Evolutionary conservation across 1,284 basidiomycete species (phyloP), one percentile per base, ranked within the genome.

Genomic region (Cutaneotrichosporon sp.): DNA sequence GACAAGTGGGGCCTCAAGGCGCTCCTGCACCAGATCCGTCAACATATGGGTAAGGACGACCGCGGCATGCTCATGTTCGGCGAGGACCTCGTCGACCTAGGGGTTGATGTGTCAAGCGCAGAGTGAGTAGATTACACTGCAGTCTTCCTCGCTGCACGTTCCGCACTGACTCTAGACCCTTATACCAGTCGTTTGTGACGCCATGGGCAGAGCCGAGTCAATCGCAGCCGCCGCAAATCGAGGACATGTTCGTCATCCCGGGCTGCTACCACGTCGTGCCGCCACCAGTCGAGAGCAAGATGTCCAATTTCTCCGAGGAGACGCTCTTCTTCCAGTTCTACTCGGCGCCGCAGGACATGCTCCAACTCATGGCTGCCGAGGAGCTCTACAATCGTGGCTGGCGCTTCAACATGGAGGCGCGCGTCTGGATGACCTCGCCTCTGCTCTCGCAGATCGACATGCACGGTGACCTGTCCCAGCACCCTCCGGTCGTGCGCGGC

Each of bases 321-420:
- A 98, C 96, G 32, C 82, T 99, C 46, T 98, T 99, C 82, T 97
- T 93, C 85, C 96, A 97, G 87, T 99, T 99, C 84, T 99, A 99
- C 83, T 89, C 92, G 65, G 89, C 88, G 79, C 93, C 96, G 62
- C 84, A 92, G 73, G 96, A 99, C 81, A 88, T 90, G 36, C 83
- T 97, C 68, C 96, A 99, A 80, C 72, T 81, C 51, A 94, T 98
- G 81, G 87, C 95, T 56, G 96, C 96, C 14, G 93, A 94, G 51
- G 96, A 98, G 84, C 84, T 99, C 89, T 97, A 89, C 83, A 92
- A 92, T 80, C 89, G 96, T 70, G 96, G 96, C 81, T 99, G 96
- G 96, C 85, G 96, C 71, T 99, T 91, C 82, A 95, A 98, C 86
- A 97, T 95, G 80, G 92, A 96, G 72, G 84, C 94, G 66, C 89